Evolutionary conservation across 2,329 filamentous ascomycete genomes (phyloP), one percentile per base, ranked within the genome.

Genomic region (Pseudogymnoascus sp.): DNA sequence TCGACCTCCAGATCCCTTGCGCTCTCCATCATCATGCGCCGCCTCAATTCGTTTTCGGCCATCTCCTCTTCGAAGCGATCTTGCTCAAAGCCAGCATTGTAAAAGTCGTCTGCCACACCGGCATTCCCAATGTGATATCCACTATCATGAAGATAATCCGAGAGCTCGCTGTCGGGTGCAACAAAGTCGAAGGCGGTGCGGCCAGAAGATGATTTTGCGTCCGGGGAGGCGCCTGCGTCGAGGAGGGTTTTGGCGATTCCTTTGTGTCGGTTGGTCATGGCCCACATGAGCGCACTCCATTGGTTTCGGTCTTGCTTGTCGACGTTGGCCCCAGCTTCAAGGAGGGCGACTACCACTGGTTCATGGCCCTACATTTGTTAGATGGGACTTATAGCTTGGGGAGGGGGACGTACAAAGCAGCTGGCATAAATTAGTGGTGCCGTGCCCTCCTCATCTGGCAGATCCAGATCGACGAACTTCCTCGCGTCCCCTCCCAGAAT

Each of bases 251-350:
- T 97, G 37, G 93, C 93, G 68, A 99, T 99, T 59, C 87, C 88
- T 77, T 97, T 97, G 77, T 99, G 95, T 63, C 93, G 82, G 75
- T 99, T 99, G 63, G 95, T 99, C 91, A 97, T 97, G 60, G 95
- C 93, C 95, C 95, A 99, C 93, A 99, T 99, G 65, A 99, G 81
- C 12, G 95, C 90, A 71, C 91, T 97, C 95, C 95, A 99, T 72
- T 96, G 89, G 73, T 97, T 97, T 66, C 88, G 90, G 74, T 99
- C 95, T 76, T 97, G 93, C 70, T 88, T 88, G 77, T 99, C 92
- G 61, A 97, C 92, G 70, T 91, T 85, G 40, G 89, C 93, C 23
- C 93, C 93, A 8, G 91, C 91, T 64, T 91, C 85, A 61, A 99
- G 85, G 61, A 99, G 83, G 38, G 88, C 86, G 64, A 88, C 84